Evolutionary conservation across 495 filamentous ascomycete genomes (phyloP).

Genomic region (Pseudotulostoma volvatum): DNA sequence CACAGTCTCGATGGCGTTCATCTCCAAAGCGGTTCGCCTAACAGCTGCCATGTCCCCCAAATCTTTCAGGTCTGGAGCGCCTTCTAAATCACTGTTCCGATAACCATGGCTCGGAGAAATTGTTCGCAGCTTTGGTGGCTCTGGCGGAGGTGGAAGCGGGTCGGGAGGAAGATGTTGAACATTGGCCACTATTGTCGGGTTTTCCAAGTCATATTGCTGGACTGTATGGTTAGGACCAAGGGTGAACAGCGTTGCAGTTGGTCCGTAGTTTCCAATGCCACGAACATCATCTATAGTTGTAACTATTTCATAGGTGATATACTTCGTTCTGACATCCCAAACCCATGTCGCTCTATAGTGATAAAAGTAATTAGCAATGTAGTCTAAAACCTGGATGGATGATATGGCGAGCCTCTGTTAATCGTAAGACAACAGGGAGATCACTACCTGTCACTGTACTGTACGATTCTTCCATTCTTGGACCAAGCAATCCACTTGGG

Average conservation of each 20-base stretch:
- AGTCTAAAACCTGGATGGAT: no score
- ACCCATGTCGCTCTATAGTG: constrained; percentile 63
- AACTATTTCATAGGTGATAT: constrained; percentile 74
- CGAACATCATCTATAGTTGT: constrained; percentile 68
- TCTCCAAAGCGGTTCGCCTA: constrained; percentile 26
- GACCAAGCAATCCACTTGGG: constrained; percentile 98
- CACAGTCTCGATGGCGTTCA: constrained; percentile 25
- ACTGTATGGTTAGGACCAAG: constrained; percentile 73
- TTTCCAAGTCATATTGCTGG: constrained; percentile 88
- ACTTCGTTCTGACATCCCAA: constrained; percentile 96
- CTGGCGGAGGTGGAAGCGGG: constrained; percentile 63
- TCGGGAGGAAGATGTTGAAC: constrained; percentile 66
- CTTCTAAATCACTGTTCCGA: constrained; percentile 12
- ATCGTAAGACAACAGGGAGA: no score
- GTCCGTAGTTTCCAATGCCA: constrained; percentile 76
- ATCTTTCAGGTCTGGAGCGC: constrained; percentile 21
- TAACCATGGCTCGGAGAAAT: constrained; percentile 13
- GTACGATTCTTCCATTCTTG: constrained; percentile 88
- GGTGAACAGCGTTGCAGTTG: constrained; percentile 83
- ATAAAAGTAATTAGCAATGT: constrained; percentile 8
- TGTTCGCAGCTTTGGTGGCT: constrained; percentile 31
- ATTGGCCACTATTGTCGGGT: constrained; percentile 61
- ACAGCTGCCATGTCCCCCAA: constrained; percentile 3
- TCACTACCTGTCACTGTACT: constrained; percentile 80
- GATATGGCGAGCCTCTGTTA: no score